Evolutionary conservation across 129 eudicot genomes (phyloP), one percentile per base, ranked within the genome.

Genomic region (Saposhnikovia divaricata): DNA sequence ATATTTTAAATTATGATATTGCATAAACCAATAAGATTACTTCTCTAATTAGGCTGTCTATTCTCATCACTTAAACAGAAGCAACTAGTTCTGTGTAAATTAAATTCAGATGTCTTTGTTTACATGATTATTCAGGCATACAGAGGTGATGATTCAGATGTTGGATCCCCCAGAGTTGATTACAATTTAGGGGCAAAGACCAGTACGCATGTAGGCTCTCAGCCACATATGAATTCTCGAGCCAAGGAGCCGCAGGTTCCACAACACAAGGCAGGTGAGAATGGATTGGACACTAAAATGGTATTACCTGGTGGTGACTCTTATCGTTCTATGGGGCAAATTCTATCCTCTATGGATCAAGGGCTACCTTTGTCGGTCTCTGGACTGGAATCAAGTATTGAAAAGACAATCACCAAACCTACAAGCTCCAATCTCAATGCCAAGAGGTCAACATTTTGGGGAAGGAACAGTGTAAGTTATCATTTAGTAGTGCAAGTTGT

Each of bases 361-460:
- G 98, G 92, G 76, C 74, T 79, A 45, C 85, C 90, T 73, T 85
- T 85, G 77, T 74, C 89, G 76, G 79, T 82, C 31, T 47, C 87
- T 42, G 89, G 85, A 61, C 82, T 89, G 81, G 92, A 91, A 78
- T 79, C 90, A 80, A 75, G 79, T 76, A 69, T 71, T 13, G 97
- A 91, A 50, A 93, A 86, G 47, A 81, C 93, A 47, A 75, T n/a
- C 39, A 81, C 79, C 84, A 87, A 87, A 82, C 80, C 75, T 80
- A 0, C 89, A 31, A 80, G 82, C 81, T 76, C 96, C 74, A 88
- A 74, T 83, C 74, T 72, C 79, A 89, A 78, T 87, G 83, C 78
- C 69, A 92, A 88, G 85, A 93, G 91, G 57, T 89, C 98, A 76
- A 83, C 88, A 7, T 91, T 91, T 87, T 93, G 97, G 98, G 96